Conservation (phyloP, 2,329 filamentous ascomycete species). For the Venturia asperata region DNA sequence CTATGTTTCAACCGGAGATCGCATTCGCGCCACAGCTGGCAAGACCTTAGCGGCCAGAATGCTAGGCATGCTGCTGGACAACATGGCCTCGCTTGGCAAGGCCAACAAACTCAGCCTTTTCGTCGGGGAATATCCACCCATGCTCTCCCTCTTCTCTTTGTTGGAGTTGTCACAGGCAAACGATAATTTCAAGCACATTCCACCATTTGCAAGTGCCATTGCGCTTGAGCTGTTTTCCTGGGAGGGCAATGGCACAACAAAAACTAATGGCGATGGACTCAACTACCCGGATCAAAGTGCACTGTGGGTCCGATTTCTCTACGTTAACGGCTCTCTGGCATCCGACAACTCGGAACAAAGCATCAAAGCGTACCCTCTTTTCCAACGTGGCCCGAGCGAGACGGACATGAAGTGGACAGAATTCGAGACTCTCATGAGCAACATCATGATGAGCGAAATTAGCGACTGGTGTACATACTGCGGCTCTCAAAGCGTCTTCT, state of each 20-base stretch:
- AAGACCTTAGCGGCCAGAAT: conserved; percentile 37
- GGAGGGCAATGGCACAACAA: conserved; percentile 25
- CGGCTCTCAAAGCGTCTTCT: conserved; percentile 43
- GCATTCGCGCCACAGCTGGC: conserved; percentile 37
- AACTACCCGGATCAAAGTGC: conserved; percentile 37
- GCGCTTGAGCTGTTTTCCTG: conserved; percentile 48
- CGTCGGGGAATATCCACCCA: conserved; percentile 30
- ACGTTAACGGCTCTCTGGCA: conserved; percentile 46
- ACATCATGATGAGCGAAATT: conserved; percentile 38
- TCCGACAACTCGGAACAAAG: conserved; percentile 21
- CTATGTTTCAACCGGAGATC: conserved; percentile 20
- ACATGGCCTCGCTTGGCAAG: conserved; percentile 33
- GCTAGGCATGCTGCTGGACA: conserved; percentile 34
- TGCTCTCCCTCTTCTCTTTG: conserved; percentile 31
- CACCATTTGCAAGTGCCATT: conserved; percentile 42
- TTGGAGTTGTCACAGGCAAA: conserved; percentile 29
- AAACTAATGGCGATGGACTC: conserved; percentile 21
- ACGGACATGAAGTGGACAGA: conserved; percentile 44
- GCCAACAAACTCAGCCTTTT: conserved; percentile 39
- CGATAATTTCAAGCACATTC: conserved; percentile 43
- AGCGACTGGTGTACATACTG: conserved; percentile 49
- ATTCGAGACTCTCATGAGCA: conserved; percentile 41
- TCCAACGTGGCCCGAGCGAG: conserved; percentile 41
- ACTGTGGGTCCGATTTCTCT: conserved; percentile 49
- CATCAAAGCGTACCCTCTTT: conserved; percentile 42